A percentile compares a stretch with the other conserved stretches of the same genome.
Evolutionary conservation across 495 filamentous ascomycete genomes (phyloP).

Genomic region (Xylaria castorea): DNA sequence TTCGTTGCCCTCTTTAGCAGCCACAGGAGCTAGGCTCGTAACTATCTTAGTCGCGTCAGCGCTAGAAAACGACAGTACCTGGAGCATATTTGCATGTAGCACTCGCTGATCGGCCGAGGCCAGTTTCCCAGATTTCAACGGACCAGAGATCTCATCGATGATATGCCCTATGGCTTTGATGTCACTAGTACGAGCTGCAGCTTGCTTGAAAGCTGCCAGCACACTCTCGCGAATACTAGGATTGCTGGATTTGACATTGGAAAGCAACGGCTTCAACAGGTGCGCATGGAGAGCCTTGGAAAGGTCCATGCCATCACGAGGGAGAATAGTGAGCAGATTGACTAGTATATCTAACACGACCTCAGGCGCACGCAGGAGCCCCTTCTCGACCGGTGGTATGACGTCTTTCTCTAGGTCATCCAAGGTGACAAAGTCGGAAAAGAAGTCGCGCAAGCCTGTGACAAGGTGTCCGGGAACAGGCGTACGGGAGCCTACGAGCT

Average conservation of each 20-base stretch:
- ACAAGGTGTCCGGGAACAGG: slow-evolving; percentile 75
- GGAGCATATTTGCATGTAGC: slow-evolving; percentile 78
- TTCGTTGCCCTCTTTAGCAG: slow-evolving; percentile 87
- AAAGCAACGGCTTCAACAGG: slow-evolving; percentile 82
- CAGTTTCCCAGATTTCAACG: slow-evolving; percentile 81
- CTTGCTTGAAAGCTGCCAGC: slow-evolving; percentile 69
- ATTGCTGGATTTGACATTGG: slow-evolving; percentile 90
- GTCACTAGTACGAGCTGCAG: slow-evolving; percentile 65
- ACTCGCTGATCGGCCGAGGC: slow-evolving; percentile 81
- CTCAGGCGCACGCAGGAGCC: slow-evolving; percentile 86
- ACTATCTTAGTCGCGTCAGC: slow-evolving; percentile 70
- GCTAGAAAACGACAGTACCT: slow-evolving; percentile 61
- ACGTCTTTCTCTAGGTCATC: slow-evolving; percentile 79
- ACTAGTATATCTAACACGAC: slow-evolving; percentile 81
- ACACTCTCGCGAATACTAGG: slow-evolving; percentile 75
- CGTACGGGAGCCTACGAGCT: slow-evolving; percentile 81
- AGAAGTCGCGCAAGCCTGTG: slow-evolving; percentile 80
- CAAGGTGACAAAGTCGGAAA: slow-evolving; percentile 71
- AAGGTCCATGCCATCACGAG: slow-evolving; percentile 70
- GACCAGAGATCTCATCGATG: slow-evolving; percentile 75
- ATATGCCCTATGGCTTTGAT: slow-evolving; percentile 65
- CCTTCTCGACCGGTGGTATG: slow-evolving; percentile 83
- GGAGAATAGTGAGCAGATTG: slow-evolving; percentile 70
- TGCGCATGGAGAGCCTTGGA: slow-evolving; percentile 71
- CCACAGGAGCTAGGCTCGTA: slow-evolving; percentile 65